These are phyloP conservation scores for Chlamydomonas reinhardtii DNA, from an alignment of 163 green algal genomes.

Conservation along the genomic window DNA sequence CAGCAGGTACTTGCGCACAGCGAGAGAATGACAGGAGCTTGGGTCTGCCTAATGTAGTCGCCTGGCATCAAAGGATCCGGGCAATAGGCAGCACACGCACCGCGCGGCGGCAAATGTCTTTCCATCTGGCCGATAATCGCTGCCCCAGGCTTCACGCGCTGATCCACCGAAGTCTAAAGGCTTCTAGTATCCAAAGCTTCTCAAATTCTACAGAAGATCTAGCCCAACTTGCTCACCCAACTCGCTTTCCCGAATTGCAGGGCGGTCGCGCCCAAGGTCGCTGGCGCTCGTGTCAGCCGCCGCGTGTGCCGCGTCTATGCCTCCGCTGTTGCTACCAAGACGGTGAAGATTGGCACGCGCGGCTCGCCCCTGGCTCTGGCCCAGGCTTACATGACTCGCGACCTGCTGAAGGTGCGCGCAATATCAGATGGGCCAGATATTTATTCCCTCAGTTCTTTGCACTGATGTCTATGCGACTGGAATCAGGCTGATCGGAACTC, in stretches of 20 bases:
- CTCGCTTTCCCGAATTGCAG: constrained; percentile 11
- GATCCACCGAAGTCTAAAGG: not conserved
- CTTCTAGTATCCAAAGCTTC: not conserved
- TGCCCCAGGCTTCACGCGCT: too few relatives aligned
- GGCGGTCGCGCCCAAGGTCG: constrained; percentile 26
- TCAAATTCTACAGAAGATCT: not conserved
- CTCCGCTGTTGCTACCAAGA: constrained; percentile 62
- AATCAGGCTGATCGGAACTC: too few relatives aligned
- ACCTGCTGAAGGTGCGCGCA: constrained; percentile 89
- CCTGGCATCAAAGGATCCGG: not conserved
- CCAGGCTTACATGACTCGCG: constrained; percentile 97
- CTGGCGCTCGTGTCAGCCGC: constrained; percentile 18
- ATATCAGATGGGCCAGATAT: too few relatives aligned
- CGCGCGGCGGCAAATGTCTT: constrained; percentile 27
- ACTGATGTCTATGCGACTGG: not conserved
- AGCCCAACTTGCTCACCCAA: not conserved
- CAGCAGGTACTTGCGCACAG: constrained; percentile 35
- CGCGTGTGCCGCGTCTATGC: constrained; percentile 53
- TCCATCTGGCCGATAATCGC: not conserved
- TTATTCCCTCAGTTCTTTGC: not conserved
- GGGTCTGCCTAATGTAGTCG: not conserved
- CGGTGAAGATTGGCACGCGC: constrained; percentile 89
- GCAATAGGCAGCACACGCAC: not conserved
- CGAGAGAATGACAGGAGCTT: not conserved
- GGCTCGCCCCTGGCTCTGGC: constrained; percentile 95